Conservation (phyloP, 2,329 filamentous ascomycete genomes). For the Erysiphe neolycopersici region DNA sequence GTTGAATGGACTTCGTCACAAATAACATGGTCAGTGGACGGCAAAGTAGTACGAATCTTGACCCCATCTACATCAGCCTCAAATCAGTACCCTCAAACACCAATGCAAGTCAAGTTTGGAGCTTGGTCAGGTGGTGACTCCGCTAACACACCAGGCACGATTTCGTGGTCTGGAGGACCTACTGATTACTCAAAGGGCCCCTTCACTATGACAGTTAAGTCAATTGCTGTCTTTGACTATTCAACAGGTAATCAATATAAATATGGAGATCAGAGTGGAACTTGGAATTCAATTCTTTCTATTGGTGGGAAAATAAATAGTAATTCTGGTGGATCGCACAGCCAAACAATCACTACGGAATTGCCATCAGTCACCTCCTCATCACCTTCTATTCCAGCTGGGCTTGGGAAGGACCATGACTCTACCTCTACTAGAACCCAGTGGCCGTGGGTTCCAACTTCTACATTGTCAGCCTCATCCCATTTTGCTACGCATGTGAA, state of each 20-base stretch:
- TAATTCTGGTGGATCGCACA: slow-evolving; percentile 19
- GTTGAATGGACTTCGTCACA: slow-evolving; percentile 75
- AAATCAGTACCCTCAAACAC: slow-evolving; percentile 74
- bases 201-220: slow-evolving; percentile 63
- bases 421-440: slow-evolving; percentile 30
- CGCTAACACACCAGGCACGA: slow-evolving; percentile 50
- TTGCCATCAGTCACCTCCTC: slow-evolving; percentile 32
- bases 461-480: slow-evolving; percentile 20
- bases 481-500: slow-evolving; percentile 16
- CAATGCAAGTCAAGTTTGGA: slow-evolving; percentile 84
- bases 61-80: slow-evolving; percentile 38
- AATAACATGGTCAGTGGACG: slow-evolving; percentile 69
- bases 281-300: slow-evolving; percentile 58
- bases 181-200: slow-evolving; percentile 68
- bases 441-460: slow-evolving; percentile 40
- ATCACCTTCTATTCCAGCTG: slow-evolving; percentile 40
- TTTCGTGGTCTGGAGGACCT: slow-evolving; percentile 65
- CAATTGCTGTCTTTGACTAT: slow-evolving; percentile 60
- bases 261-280: slow-evolving; percentile 54
- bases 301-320: slow-evolving; percentile 54
- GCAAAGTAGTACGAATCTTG: slow-evolving; percentile 49
- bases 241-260: slow-evolving; percentile 68
- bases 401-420: slow-evolving; percentile 29
- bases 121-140: slow-evolving; percentile 77
- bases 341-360: slow-evolving; percentile 24